phyloP scores from a whole-genome alignment of 2,329 filamentous ascomycete genomes.

The Colletotrichum limetticola region DNA sequence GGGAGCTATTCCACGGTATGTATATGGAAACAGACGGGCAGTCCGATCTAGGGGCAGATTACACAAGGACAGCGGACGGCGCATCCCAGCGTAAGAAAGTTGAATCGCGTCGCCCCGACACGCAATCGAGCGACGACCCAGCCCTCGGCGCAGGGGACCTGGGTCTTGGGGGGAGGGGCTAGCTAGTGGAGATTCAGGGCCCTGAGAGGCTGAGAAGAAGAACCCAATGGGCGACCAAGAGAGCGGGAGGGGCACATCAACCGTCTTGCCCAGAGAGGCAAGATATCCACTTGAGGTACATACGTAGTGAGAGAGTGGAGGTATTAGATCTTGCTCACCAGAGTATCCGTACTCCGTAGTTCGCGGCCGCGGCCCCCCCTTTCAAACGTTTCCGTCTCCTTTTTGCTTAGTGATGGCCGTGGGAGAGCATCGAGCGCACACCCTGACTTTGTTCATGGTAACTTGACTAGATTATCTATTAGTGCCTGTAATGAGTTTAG shows the following conservation, averaged over 20 bases:
- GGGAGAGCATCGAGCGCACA: background rate
- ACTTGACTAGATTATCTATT: background rate
- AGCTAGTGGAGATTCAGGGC: background rate
- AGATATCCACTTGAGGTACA: too few species aligned
- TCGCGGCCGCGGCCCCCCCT: background rate
- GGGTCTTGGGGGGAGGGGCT: background rate
- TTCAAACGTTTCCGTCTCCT: background rate
- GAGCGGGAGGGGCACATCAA: background rate
- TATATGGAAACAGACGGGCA: background rate
- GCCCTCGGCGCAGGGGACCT: slow-evolving; percentile 15
- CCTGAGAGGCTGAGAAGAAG: background rate
- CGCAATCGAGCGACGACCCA: slow-evolving; percentile 20
- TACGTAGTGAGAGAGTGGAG: too few species aligned
- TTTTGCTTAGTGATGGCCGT: background rate
- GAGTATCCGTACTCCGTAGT: background rate
- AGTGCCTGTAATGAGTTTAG: background rate
- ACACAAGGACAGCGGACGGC: background rate
- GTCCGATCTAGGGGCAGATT: background rate
- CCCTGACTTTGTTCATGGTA: background rate
- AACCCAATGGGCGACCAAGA: background rate
- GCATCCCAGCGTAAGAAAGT: slow-evolving; percentile 4
- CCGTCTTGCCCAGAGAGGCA: background rate
- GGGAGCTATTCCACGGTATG: background rate
- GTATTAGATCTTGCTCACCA: background rate
- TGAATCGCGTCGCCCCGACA: slow-evolving; percentile 8